phyloP scores from a whole-genome alignment of 371 early-diverging fungal genomes.

The Mucor circinelloides region DNA sequence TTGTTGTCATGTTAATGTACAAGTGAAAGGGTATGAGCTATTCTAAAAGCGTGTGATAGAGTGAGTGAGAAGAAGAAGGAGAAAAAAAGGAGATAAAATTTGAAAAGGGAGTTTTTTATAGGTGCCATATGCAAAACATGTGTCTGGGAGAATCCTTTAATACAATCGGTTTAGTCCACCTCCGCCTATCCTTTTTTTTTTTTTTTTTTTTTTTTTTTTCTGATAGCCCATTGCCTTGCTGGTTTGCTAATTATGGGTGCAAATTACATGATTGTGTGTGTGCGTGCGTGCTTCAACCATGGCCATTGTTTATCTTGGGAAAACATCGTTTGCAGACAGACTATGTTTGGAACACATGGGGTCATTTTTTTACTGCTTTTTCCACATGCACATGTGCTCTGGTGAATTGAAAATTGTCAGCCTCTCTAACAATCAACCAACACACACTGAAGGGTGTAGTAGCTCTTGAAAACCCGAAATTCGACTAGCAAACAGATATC shows the following conservation, averaged over 20 bases:
- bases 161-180: too few relatives aligned
- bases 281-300: too few relatives aligned
- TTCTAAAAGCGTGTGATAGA: not conserved
- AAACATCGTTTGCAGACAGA: not conserved
- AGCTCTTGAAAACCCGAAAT: not conserved
- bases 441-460: too few relatives aligned
- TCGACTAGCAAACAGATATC: too few relatives aligned
- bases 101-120: not conserved
- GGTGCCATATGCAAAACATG: not conserved
- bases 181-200: too few relatives aligned
- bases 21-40: not conserved
- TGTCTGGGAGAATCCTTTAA: not conserved
- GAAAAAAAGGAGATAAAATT: slow-evolving; percentile 1
- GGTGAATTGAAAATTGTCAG: too few relatives aligned
- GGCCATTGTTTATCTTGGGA: too few relatives aligned
- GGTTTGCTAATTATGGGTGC: too few relatives aligned
- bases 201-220: not conserved
- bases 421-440: too few relatives aligned
- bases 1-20: slow-evolving; percentile 2
- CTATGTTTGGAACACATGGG: not conserved
- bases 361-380: not conserved
- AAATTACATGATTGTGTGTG: too few relatives aligned
- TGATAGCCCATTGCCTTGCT: not conserved
- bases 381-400: too few relatives aligned
- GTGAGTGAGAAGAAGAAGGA: not conserved